Percentiles rank a stretch among this genome's conserved stretches.
phyloP scores from a whole-genome alignment of 2,329 filamentous ascomycete genomes.

The Biscogniauxia sp. region DNA sequence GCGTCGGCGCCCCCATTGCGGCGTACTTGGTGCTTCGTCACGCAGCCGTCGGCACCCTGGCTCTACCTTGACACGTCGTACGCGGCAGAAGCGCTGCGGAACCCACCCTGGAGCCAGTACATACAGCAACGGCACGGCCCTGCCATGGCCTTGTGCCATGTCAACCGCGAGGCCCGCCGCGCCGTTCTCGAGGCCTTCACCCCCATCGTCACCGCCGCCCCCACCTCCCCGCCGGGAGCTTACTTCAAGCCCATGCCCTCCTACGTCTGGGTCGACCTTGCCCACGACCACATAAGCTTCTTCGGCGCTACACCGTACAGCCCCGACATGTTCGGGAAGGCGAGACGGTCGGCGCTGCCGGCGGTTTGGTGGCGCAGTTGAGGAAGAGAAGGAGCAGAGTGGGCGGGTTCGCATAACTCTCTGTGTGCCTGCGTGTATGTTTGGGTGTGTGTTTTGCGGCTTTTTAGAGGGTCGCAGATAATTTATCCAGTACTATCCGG shows the following conservation, averaged over 20 bases:
- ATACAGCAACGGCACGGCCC: slow-evolving; percentile 14
- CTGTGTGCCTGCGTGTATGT: background rate
- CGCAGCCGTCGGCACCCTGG: slow-evolving; percentile 8
- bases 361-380: slow-evolving; percentile 27
- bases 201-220: slow-evolving; percentile 11
- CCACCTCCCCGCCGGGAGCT: background rate
- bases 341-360: slow-evolving; percentile 7
- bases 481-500: too few relatives aligned
- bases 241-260: slow-evolving; percentile 3
- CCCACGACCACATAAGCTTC: slow-evolving; percentile 14
- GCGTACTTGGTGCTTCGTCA: slow-evolving; percentile 15
- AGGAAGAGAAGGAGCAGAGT: slow-evolving; percentile 21
- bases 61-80: slow-evolving; percentile 18
- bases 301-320: slow-evolving; percentile 7
- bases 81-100: slow-evolving; percentile 10
- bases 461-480: too few relatives aligned
- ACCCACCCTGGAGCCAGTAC: slow-evolving; percentile 19
- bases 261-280: slow-evolving; percentile 19
- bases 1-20: slow-evolving; percentile 8
- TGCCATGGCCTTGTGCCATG: slow-evolving; percentile 10
- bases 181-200: slow-evolving; percentile 17
- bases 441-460: background rate
- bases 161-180: slow-evolving; percentile 21
- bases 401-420: background rate
- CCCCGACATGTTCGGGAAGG: slow-evolving; percentile 12